phyloP scores from a whole-genome alignment of 1,139 yeast species.

The Magnusiomyces paraingens region DNA sequence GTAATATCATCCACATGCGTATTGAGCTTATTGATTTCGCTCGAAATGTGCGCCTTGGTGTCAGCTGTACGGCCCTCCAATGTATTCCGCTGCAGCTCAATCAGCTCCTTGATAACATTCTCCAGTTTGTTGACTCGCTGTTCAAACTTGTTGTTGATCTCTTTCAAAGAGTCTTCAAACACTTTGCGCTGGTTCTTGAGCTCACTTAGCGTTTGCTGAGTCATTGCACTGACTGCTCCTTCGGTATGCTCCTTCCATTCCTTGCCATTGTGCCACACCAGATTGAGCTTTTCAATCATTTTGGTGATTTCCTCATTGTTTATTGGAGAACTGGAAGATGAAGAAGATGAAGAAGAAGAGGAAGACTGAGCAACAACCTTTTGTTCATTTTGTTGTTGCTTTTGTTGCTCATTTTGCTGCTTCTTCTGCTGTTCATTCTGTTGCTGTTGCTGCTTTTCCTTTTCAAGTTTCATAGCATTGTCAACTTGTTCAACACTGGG shows the following conservation, averaged over 20 bases:
- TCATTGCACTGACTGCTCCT: background rate
- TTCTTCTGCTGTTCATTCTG: conserved; percentile 10
- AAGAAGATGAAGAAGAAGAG: background rate
- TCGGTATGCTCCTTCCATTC: conserved; percentile 1
- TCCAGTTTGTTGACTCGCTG: conserved; percentile 9
- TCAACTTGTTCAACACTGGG: conserved; percentile 13
- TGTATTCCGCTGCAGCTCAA: conserved; percentile 11
- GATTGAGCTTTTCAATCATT: conserved; percentile 18
- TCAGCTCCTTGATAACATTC: conserved; percentile 8
- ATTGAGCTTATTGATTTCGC: conserved; percentile 22
- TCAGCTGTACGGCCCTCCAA: conserved; percentile 12
- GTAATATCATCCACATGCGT: conserved; percentile 22
- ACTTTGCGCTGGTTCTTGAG: conserved; percentile 7
- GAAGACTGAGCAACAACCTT: background rate
- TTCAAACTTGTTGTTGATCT: conserved; percentile 8
- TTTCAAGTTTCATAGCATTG: background rate
- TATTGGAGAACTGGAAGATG: background rate
- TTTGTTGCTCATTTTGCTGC: background rate
- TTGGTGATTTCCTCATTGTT: conserved; percentile 16
- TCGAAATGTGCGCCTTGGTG: background rate
- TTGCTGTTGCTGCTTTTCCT: conserved; percentile 11
- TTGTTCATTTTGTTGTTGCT: no score
- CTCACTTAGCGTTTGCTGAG: conserved; percentile 1
- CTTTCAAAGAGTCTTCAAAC: conserved; percentile 3
- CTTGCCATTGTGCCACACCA: background rate